These are phyloP conservation scores for Globisporangium nagaii DNA, from an alignment of 352 stramenopile genomes.

Conservation along the genomic window DNA sequence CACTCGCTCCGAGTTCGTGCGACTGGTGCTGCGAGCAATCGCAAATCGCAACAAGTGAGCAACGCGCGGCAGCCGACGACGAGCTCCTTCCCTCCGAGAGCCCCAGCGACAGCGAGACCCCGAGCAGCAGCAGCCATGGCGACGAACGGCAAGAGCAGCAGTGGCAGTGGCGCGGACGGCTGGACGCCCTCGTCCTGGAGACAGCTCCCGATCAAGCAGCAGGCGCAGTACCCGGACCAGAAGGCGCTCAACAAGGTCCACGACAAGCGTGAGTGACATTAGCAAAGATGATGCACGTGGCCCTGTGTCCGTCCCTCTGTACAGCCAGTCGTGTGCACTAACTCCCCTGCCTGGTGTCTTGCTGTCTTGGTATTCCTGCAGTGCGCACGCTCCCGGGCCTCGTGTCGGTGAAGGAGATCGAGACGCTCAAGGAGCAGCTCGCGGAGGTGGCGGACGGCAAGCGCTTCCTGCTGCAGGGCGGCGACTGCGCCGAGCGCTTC, in stretches of 20 bases:
- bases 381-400: constrained; percentile 84
- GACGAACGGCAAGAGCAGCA: not conserved
- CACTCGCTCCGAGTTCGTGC: not conserved
- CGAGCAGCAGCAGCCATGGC: not conserved
- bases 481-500: constrained; percentile 98
- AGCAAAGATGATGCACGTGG: no score
- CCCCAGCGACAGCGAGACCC: no score
- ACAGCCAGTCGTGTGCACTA: no score
- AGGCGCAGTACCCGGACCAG: constrained; percentile 65
- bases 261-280: constrained; percentile 47
- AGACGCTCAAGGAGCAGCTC: constrained; percentile 86
- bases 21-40: not conserved
- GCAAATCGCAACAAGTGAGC: not conserved
- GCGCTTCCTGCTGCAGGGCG: constrained; percentile 97
- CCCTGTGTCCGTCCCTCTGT: no score
- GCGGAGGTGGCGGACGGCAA: constrained; percentile 93
- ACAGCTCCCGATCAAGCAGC: constrained; percentile 74
- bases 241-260: constrained; percentile 69
- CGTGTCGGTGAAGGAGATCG: constrained; percentile 96
- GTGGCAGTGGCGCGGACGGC: constrained; percentile 1
- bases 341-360: no score
- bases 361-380: constrained; percentile 23
- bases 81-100: not conserved
- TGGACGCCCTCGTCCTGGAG: constrained; percentile 79
- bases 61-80: not conserved